A percentile compares a stretch with the other conserved stretches of the same genome.
Evolutionary conservation across 2,329 filamentous ascomycete species (phyloP).

Genomic region (Nigrograna mackinnonii): DNA sequence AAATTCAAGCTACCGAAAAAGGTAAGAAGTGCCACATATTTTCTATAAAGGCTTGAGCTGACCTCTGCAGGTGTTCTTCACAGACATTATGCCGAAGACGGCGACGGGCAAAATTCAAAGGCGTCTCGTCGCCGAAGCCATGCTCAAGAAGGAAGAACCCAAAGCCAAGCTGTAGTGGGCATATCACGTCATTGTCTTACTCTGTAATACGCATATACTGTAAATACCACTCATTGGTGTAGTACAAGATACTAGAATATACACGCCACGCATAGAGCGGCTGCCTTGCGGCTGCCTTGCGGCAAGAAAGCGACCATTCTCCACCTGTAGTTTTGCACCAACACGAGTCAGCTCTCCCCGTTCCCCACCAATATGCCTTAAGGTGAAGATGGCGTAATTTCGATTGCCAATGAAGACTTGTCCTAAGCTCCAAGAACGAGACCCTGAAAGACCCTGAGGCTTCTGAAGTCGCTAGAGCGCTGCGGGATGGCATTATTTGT

Average conservation of each 20-base stretch:
- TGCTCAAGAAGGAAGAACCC: slow-evolving; percentile 70
- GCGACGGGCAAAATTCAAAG: slow-evolving; percentile 90
- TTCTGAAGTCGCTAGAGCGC: too few relatives aligned
- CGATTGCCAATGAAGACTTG: too few relatives aligned
- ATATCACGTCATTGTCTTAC: not conserved
- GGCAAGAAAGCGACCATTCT: too few relatives aligned
- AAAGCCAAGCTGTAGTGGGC: slow-evolving; percentile 60
- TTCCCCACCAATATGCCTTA: too few relatives aligned
- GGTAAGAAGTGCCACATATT: slow-evolving; percentile 47
- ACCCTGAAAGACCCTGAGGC: too few relatives aligned
- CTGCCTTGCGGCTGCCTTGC: too few relatives aligned
- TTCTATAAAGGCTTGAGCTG: slow-evolving; percentile 13
- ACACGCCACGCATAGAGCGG: too few relatives aligned
- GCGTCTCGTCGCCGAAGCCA: slow-evolving; percentile 81
- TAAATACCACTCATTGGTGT: not conserved
- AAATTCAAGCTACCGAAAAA: slow-evolving; percentile 88
- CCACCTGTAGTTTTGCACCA: not conserved
- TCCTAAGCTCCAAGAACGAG: too few relatives aligned
- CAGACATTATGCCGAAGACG: slow-evolving; percentile 84
- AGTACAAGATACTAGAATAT: not conserved
- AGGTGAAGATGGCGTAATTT: too few relatives aligned
- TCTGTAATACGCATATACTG: not conserved
- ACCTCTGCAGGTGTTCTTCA: slow-evolving; percentile 70
- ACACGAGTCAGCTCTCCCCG: not conserved
- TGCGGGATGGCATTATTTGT: too few relatives aligned